Evolutionary conservation across 805 yeast genomes (phyloP).

Genomic region (Yamadazyma tumulicola): DNA sequence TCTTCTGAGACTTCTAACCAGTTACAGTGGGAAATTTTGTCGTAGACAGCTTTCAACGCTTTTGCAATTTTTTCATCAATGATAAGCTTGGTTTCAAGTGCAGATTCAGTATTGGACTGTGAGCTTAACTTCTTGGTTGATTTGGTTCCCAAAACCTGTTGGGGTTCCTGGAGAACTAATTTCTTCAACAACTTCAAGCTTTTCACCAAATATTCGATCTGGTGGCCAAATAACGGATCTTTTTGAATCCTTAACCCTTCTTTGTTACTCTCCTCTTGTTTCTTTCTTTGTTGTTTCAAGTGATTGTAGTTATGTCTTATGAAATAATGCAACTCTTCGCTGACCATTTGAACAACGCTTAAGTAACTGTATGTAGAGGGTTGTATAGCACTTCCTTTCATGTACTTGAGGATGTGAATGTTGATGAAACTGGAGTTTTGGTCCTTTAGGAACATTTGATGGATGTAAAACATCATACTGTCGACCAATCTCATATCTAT

Average conservation of each 20-base stretch:
- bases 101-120: no score
- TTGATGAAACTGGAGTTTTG: conserved; percentile 4
- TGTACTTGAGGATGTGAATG: conserved; percentile 4
- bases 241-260: conserved; percentile 1
- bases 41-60: no score
- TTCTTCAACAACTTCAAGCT: background rate
- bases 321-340: conserved; percentile 6
- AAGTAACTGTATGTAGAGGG: conserved; percentile 1
- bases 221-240: conserved; percentile 1
- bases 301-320: conserved; percentile 6
- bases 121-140: no score
- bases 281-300: background rate
- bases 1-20: background rate
- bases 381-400: background rate
- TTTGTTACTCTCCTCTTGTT: background rate
- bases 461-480: conserved; percentile 30
- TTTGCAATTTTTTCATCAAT: no score
- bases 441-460: conserved; percentile 8
- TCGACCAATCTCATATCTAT: conserved; percentile 32
- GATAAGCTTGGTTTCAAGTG: no score
- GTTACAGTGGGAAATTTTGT: background rate
- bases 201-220: conserved; percentile 4
- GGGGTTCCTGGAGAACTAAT: no score
- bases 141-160: background rate
- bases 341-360: background rate